Conservation (phyloP, 176 grass and related monocot genomes). For the Hordeum vulgare region MorexV3_pseudomolecules_assembly NC_058519.1:615111409-615111908, state of each 20-base stretch:
- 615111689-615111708: constrained; percentile 38
- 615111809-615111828: background rate
- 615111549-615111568: background rate
- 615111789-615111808: constrained; percentile 5
- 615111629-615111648: constrained; percentile 15
- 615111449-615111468: constrained; percentile 41
- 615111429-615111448: constrained; percentile 34
- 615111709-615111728: constrained; percentile 45
- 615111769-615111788: constrained; percentile 50
- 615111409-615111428: constrained; percentile 50
- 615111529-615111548: background rate
- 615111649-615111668: constrained; percentile 29
- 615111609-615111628: background rate
- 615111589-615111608: background rate
- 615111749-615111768: constrained; percentile 37
- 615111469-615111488: constrained; percentile 28
- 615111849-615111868: constrained; percentile 36
- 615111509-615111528: background rate
- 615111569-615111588: background rate
- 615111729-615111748: constrained; percentile 13
- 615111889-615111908: background rate
- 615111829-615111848: constrained; percentile 45
- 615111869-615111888: constrained; percentile 14
- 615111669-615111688: constrained; percentile 25
- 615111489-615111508: background rate